A percentile compares a stretch with the other conserved stretches of the same genome.
Evolutionary conservation across 2,329 filamentous ascomycete species (phyloP).

Genomic region (Botrytis tulipae): DNA sequence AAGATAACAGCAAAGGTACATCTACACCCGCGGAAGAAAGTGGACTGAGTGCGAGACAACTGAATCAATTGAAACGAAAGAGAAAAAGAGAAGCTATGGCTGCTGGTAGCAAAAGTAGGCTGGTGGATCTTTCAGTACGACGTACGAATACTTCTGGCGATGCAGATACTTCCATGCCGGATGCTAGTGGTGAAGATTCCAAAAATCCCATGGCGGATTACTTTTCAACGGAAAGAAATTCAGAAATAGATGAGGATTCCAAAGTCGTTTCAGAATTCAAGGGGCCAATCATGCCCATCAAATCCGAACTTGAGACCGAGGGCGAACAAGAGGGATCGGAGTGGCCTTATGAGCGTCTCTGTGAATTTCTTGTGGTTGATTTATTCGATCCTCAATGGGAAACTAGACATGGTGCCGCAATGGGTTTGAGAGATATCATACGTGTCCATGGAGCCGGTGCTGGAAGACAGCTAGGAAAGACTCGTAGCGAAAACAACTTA

Average conservation of each 20-base stretch:
- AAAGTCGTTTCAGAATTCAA: slow-evolving; percentile 97
- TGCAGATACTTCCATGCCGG: slow-evolving; percentile 47
- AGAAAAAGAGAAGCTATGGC: slow-evolving; percentile 86
- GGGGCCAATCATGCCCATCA: slow-evolving; percentile 74
- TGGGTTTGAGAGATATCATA: slow-evolving; percentile 88
- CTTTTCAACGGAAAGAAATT: slow-evolving; percentile 79
- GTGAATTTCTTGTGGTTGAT: slow-evolving; percentile 90
- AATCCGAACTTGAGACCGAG: slow-evolving; percentile 80
- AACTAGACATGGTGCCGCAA: slow-evolving; percentile 90
- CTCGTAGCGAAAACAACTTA: slow-evolving; percentile 69
- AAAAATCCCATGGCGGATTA: slow-evolving; percentile 69
- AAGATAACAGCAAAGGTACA: slow-evolving; percentile 39
- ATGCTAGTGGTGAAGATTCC: slow-evolving; percentile 62
- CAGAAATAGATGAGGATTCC: slow-evolving; percentile 79
- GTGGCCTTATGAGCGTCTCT: slow-evolving; percentile 93
- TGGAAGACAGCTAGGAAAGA: slow-evolving; percentile 71
- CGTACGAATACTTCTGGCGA: slow-evolving; percentile 37
- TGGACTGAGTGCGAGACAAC: slow-evolving; percentile 83
- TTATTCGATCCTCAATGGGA: slow-evolving; percentile 95
- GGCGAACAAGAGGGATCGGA: slow-evolving; percentile 74
- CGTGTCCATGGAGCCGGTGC: slow-evolving; percentile 89
- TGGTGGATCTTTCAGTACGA: slow-evolving; percentile 79
- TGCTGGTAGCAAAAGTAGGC: slow-evolving; percentile 83
- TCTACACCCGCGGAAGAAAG: slow-evolving; percentile 55
- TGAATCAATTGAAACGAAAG: slow-evolving; percentile 93